Percentiles rank a stretch among this genome's conserved stretches.
These are phyloP conservation scores for Corchorus capsularis DNA, from an alignment of 345 rosid species.

Conservation along the genomic window DNA sequence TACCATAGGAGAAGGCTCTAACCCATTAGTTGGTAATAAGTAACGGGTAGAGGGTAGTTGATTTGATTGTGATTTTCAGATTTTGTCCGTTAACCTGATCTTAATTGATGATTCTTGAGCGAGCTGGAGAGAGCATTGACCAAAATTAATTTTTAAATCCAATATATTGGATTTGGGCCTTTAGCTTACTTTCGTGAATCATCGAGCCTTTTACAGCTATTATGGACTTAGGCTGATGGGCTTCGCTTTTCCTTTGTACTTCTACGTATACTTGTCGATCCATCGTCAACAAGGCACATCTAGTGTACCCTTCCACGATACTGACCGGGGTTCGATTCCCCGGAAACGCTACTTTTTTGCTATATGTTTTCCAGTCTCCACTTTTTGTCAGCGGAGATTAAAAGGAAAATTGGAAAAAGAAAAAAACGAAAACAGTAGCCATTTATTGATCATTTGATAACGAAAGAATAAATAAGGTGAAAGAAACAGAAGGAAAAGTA, in stretches of 20 bases:
- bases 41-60: slow-evolving; percentile 16
- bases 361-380: too few relatives aligned
- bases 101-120: neutral
- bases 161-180: neutral
- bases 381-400: too few relatives aligned
- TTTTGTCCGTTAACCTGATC: slow-evolving; percentile 5
- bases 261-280: too few relatives aligned
- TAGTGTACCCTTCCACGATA: slow-evolving; percentile 78
- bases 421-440: too few relatives aligned
- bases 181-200: neutral
- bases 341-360: slow-evolving; percentile 45
- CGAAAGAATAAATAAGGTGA: neutral
- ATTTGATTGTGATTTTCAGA: slow-evolving; percentile 9
- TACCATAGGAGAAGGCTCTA: too few relatives aligned
- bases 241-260: neutral
- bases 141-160: too few relatives aligned
- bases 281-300: slow-evolving; percentile 41
- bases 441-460: neutral
- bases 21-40: too few relatives aligned
- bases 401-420: too few relatives aligned
- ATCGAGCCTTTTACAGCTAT: too few relatives aligned
- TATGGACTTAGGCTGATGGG: neutral
- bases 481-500: neutral
- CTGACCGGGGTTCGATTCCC: slow-evolving; percentile 80
- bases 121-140: neutral